phyloP scores from a whole-genome alignment of 2,329 filamentous ascomycete genomes.

The Stagonosporopsis rhizophila region DNA sequence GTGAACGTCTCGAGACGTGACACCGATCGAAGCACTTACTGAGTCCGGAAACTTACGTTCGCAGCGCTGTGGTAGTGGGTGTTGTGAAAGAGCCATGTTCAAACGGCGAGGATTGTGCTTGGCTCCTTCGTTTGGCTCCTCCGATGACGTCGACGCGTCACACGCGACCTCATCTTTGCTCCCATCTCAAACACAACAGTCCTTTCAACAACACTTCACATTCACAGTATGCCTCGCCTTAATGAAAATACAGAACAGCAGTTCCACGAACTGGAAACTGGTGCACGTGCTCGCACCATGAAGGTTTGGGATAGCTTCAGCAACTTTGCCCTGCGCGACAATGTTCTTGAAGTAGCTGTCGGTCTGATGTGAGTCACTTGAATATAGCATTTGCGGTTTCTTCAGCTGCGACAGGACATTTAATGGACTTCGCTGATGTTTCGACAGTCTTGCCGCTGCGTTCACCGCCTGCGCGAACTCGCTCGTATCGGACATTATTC shows the following conservation, averaged over 20 bases:
- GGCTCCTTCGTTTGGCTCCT: not conserved
- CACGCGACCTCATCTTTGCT: not conserved
- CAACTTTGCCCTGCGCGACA: conserved; percentile 76
- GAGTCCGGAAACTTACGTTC: too few relatives aligned
- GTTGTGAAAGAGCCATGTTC: too few relatives aligned
- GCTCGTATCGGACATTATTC: conserved; percentile 73
- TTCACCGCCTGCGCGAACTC: conserved; percentile 76
- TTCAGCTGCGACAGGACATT: not conserved
- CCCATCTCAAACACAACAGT: not conserved
- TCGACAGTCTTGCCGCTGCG: conserved; percentile 67
- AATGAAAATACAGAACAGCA: conserved; percentile 48
- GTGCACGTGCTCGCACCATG: conserved; percentile 53
- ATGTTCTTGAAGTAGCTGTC: conserved; percentile 77
- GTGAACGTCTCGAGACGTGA: too few relatives aligned
- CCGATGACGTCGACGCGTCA: conserved; percentile 7
- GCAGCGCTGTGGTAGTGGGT: too few relatives aligned
- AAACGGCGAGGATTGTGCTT: not conserved
- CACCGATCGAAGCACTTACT: not conserved
- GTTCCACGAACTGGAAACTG: conserved; percentile 58
- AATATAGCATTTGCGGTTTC: not conserved
- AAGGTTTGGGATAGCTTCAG: conserved; percentile 69
- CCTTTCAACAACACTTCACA: not conserved
- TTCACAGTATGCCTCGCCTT: conserved; percentile 38
- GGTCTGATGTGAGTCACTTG: conserved; percentile 67
- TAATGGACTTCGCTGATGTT: not conserved